Conservation (phyloP, 176 grass and related monocot genomes). For the Calamus simplicifolius region DNA sequence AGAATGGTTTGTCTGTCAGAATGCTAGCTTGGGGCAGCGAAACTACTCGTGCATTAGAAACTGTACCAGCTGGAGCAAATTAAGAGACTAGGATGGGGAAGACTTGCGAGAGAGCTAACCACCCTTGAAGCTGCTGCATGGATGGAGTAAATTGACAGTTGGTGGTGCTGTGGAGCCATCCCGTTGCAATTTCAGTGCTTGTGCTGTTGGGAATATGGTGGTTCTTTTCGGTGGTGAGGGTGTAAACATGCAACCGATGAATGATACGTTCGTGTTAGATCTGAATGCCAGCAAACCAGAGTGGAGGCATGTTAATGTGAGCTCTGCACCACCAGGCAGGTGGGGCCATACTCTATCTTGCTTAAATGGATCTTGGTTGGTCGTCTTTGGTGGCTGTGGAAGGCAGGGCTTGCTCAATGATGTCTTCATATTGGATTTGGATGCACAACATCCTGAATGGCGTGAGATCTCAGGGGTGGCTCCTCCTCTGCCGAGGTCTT, state of each 20-base stretch:
- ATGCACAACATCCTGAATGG: constrained; percentile 17
- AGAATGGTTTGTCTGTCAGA: constrained; percentile 21
- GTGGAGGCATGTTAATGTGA: constrained; percentile 14
- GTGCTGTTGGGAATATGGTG: constrained; percentile 14
- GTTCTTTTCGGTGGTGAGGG: constrained; percentile 18
- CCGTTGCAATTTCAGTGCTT: constrained; percentile 19
- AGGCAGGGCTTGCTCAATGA: constrained; percentile 18
- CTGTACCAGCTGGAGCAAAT: constrained; percentile 14
- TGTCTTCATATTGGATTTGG: constrained; percentile 18
- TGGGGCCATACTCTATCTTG: constrained; percentile 15
- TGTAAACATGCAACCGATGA: constrained; percentile 21
- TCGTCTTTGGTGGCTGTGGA: constrained; percentile 17
- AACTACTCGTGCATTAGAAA: constrained; percentile 9
- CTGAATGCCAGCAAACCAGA: constrained; percentile 17
- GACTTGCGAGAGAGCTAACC: constrained; percentile 17
- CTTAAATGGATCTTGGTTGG: constrained; percentile 16
- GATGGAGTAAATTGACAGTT: constrained; percentile 13
- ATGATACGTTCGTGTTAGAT: constrained; percentile 18
- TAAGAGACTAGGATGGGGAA: constrained; percentile 12
- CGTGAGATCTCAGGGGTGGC: constrained; percentile 14
- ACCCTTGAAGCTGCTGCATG: constrained; percentile 15
- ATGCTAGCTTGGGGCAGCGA: constrained; percentile 14
- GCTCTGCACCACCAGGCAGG: constrained; percentile 14
- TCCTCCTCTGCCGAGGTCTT: constrained; percentile 15
- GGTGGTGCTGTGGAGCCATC: constrained; percentile 16